Evolutionary conservation across 805 yeast species (phyloP), one percentile per base, ranked within the genome.

Genomic region (Candida broadrunensis): DNA sequence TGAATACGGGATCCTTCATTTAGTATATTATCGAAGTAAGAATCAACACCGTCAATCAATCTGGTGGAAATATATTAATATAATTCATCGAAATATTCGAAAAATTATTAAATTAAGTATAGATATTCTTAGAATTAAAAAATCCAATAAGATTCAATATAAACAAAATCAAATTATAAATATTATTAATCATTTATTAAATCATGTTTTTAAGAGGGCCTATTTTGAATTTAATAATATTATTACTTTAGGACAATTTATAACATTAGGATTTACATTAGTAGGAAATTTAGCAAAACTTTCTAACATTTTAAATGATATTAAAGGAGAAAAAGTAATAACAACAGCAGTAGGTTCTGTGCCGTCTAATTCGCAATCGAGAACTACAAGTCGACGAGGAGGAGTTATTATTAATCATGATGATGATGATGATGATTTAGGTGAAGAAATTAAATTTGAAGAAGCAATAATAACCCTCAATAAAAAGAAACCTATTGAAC

Each of bases 31-130:
- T 51, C 68, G 95, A 46, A 84, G 82, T 60, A 70, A 73, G 38
- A 87, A 87, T 57, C 97, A 89, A 57, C 96, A 88, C 54, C 66
- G 81, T 3, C 74, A 72, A 6, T 75, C 87, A 23, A 53, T 55
- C 7, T 89, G 97, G 96, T 89, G 96, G 91, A 74, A 67, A 44
- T 72, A 77, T 44, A 63, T 89, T 31, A 73, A 80, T 45, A 72
- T 81, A 8, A 52, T 88, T 20, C 85, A 84, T 49, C 72, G 95
- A 31, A 65, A 72, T 33, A 39, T 77, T 18, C 59, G 80, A 14
- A 64, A 64, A 35, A 51, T 79, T 5, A 43, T 79, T 9, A 51
- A 45, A 32, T 30, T 47, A 17, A 36, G 38, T 20, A 41, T 51
- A 8, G 55, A 52, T 38, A 41, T 45, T 15, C 38, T 42, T 21